Conservation (phyloP, 805 yeast species). For the Candida qinlingensis region DNA sequence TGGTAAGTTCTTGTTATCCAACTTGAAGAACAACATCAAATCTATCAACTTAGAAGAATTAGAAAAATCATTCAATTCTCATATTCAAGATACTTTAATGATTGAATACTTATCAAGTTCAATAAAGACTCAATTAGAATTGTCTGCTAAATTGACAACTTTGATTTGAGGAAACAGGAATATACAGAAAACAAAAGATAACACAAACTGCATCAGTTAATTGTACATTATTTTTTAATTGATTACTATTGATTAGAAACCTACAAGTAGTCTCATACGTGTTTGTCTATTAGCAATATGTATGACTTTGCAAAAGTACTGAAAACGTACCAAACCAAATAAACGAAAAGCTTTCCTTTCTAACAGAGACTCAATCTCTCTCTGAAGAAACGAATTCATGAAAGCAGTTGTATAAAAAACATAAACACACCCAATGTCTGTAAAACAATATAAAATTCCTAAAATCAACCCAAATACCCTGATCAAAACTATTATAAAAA, state of each 20-base stretch:
- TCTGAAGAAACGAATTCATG: too few species aligned
- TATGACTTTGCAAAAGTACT: too few species aligned
- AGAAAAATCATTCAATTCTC: constrained; percentile 58
- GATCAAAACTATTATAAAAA: too few species aligned
- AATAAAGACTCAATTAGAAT: constrained; percentile 77
- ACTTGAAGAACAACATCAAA: constrained; percentile 44
- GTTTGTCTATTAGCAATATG: too few species aligned
- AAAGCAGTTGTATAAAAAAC: too few species aligned
- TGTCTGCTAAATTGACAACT: constrained; percentile 69
- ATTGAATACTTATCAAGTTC: constrained; percentile 79
- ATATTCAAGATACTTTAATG: constrained; percentile 75
- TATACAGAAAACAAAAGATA: not conserved
- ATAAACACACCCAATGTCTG: too few species aligned
- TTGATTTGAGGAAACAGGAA: constrained; percentile 26
- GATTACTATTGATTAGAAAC: not conserved
- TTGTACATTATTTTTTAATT: not conserved
- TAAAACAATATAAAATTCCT: too few species aligned
- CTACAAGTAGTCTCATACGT: too few species aligned
- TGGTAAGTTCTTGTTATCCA: constrained; percentile 61
- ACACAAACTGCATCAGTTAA: not conserved
- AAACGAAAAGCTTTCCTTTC: too few species aligned
- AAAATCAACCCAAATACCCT: too few species aligned
- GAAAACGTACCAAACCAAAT: too few species aligned
- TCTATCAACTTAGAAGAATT: constrained; percentile 43
- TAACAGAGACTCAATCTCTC: too few species aligned